Percentiles rank a stretch among this genome's conserved stretches.
phyloP scores from a whole-genome alignment of 768 basidiomycete species.

The Kwoniella sp. region DNA sequence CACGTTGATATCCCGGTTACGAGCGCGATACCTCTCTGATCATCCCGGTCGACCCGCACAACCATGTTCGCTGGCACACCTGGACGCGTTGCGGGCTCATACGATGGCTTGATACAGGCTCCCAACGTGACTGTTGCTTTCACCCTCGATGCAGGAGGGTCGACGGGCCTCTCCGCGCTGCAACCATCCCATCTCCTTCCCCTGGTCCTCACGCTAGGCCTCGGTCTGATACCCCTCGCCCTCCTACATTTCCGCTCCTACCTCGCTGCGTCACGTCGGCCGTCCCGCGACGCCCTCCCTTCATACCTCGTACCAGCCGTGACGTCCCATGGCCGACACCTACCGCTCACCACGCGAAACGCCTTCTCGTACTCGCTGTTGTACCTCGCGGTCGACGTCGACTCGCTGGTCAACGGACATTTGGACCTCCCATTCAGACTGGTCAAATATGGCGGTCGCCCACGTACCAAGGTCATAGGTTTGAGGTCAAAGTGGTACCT shows the following conservation, averaged over 20 bases:
- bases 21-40: too few relatives aligned
- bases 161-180: neutral
- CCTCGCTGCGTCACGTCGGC: neutral
- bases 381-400: conserved; percentile 58
- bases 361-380: conserved; percentile 56
- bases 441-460: conserved; percentile 57
- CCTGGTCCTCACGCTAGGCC: neutral
- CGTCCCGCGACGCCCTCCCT: conserved; percentile 2
- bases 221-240: conserved; percentile 4
- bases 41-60: too few relatives aligned
- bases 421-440: conserved; percentile 56
- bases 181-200: neutral
- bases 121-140: too few relatives aligned
- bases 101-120: too few relatives aligned
- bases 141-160: too few relatives aligned
- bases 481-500: conserved; percentile 56
- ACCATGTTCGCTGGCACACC: too few relatives aligned
- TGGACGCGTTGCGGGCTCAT: too few relatives aligned
- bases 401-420: conserved; percentile 55
- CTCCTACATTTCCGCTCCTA: conserved; percentile 9
- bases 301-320: conserved; percentile 22
- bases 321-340: conserved; percentile 19
- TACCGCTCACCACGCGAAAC: conserved; percentile 20
- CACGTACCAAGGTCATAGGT: conserved; percentile 54
- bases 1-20: too few relatives aligned